Evolutionary conservation across 140 eudicot species (phyloP).

Genomic region (Oenanthe javanica): DNA sequence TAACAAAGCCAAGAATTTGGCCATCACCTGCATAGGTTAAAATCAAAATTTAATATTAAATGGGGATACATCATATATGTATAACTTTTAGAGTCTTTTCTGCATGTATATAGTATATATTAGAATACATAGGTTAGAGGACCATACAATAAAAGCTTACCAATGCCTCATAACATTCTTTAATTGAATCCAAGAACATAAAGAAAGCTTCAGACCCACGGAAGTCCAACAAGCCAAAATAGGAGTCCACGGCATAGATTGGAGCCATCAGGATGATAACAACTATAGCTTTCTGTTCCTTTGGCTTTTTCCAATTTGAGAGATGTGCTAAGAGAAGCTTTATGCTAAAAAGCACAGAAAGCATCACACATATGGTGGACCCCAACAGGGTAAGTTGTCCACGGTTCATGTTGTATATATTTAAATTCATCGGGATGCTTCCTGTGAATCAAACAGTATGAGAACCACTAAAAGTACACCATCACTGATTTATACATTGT

Average conservation of each 20-base stretch:
- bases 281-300: conserved; percentile 82
- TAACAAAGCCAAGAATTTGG: conserved; percentile 76
- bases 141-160: conserved; percentile 28
- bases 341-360: conserved; percentile 47
- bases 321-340: conserved; percentile 62
- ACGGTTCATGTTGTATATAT: conserved; percentile 45
- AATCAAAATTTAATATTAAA: background rate
- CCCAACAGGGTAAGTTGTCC: conserved; percentile 55
- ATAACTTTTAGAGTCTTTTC: background rate
- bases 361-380: conserved; percentile 51
- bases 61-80: background rate
- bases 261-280: conserved; percentile 85
- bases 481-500: background rate
- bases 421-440: conserved; percentile 15
- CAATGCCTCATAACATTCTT: conserved; percentile 92
- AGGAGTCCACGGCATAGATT: conserved; percentile 67
- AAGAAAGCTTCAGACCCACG: conserved; percentile 72
- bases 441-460: conserved; percentile 10
- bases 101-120: background rate
- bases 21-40: conserved; percentile 66
- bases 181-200: conserved; percentile 71
- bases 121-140: background rate
- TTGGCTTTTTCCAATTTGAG: conserved; percentile 71
- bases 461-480: conserved; percentile 20
- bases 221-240: conserved; percentile 62